Base-by-base conservation (phyloP, 1,284 basidiomycete species). In the Cutaneotrichosporon dermatis region DNA sequence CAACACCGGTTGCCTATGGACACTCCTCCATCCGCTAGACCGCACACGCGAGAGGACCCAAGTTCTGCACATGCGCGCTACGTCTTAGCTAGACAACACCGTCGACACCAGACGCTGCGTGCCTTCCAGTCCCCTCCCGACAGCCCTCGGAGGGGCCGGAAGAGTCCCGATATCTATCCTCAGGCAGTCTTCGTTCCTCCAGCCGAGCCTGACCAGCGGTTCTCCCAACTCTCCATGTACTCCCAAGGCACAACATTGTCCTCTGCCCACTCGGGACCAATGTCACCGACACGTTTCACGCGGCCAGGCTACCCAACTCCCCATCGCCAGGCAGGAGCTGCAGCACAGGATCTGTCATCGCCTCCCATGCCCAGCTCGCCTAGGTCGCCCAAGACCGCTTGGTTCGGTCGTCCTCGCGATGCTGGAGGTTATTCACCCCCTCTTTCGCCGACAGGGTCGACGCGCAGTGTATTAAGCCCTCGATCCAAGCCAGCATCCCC, bases 71-170 rank as follows among this genome's bases (percentile, higher is more conserved):
- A 66, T 13, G 72, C 73, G 6, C 57, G 75, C 36, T 69, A 69
- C 11, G 60, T 70, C 6, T 58, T 75, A 4, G 74, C 69, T 2
- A 69, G 69, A 51, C 74, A 75, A 55, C 75, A 75, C 51, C 73
- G 71, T 16, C 62, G 67, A 3, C 69, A 69, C 1, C 56, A 63
- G 33, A 75, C 71, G 1, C 61, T 66, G 40, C 60, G 69, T 15
- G 74, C 74, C 4, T 76, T 76, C 59, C 66, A 71, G 43, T 63
- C 69, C 13, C 72, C 72, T 33, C 60, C 51, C 11, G 37, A 34
- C 35, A 42, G 25, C 25, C 25, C 53, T 4, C 52, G 44, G n/a
- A 10, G 25, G 25, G 25, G 44, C 16, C 25, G 39, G 13, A 40
- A 37, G 55, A 50, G 35, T 15, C 40, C 57, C 6, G 12, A 34